Evolutionary conservation across 371 early-diverging fungal genomes (phyloP).

Genomic region (Mucor lusitanicus): DNA sequence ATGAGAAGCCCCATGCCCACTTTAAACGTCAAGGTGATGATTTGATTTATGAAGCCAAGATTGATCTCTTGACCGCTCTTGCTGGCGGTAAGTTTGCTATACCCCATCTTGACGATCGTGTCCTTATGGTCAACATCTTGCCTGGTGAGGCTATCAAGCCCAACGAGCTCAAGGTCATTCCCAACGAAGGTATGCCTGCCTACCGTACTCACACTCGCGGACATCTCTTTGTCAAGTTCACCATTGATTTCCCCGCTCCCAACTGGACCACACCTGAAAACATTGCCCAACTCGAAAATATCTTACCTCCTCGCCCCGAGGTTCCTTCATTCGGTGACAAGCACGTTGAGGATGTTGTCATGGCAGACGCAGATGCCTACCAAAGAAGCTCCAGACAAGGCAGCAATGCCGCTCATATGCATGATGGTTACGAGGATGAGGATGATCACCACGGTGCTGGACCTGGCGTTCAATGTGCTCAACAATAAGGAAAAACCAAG

Average conservation of each 20-base stretch:
- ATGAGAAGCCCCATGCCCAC: constrained; percentile 86
- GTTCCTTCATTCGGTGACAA: constrained; percentile 47
- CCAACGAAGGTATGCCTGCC: constrained; percentile 93
- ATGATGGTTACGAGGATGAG: constrained; percentile 72
- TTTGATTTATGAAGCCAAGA: constrained; percentile 78
- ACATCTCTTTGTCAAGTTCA: constrained; percentile 88
- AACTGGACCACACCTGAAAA: constrained; percentile 76
- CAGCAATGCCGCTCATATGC: constrained; percentile 43
- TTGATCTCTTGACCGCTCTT: constrained; percentile 91
- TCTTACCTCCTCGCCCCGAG: constrained; percentile 65
- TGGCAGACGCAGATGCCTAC: constrained; percentile 76
- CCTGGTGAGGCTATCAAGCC: constrained; percentile 94
- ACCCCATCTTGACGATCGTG: constrained; percentile 88
- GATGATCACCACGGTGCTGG: constrained; percentile 65
- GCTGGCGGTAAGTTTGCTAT: constrained; percentile 91
- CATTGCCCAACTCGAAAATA: constrained; percentile 64
- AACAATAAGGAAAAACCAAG: constrained; percentile 65
- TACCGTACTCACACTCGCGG: constrained; percentile 91
- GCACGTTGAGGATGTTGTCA: constrained; percentile 76
- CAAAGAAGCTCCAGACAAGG: constrained; percentile 55
- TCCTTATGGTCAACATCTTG: constrained; percentile 83
- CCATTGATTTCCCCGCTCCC: constrained; percentile 85
- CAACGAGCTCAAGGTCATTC: constrained; percentile 70
- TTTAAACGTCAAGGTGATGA: constrained; percentile 92
- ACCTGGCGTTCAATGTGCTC: constrained; percentile 94